Conservation (phyloP, 1,139 yeast species). For the Saccharomyces hybrid region DNA sequence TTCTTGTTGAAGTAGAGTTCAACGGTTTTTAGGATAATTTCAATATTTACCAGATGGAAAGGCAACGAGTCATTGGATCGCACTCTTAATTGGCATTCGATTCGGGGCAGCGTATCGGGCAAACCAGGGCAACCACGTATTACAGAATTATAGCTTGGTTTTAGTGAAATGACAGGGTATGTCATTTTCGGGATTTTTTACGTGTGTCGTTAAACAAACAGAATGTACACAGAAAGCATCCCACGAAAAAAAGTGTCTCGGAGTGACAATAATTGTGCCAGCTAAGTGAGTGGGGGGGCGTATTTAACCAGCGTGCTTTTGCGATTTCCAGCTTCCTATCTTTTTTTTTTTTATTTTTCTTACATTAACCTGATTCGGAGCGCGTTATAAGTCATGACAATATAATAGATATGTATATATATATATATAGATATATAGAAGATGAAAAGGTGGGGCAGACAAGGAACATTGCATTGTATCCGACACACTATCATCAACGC, state of each 20-base stretch:
- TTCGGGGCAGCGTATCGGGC: constrained; percentile 44
- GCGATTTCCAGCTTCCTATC: not conserved
- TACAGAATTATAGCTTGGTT: constrained; percentile 42
- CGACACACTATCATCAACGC: not conserved
- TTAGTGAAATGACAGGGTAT: constrained; percentile 33
- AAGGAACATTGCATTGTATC: not conserved
- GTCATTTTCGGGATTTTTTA: constrained; percentile 12
- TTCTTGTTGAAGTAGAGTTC: constrained; percentile 12
- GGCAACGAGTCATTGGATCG: constrained; percentile 49
- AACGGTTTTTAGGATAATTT: constrained; percentile 31
- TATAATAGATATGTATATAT: no score
- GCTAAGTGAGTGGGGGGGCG: not conserved
- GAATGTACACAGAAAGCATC: not conserved
- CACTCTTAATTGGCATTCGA: constrained; percentile 30
- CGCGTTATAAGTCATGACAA: no score
- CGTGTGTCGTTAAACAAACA: not conserved
- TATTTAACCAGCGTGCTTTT: not conserved
- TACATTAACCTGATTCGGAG: not conserved
- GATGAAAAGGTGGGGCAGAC: not conserved
- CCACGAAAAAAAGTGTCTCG: not conserved
- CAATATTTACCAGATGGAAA: constrained; percentile 65
- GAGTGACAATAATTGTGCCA: not conserved
- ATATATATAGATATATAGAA: not conserved
- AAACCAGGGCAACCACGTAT: constrained; percentile 62
- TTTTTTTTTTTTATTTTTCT: not conserved